These are phyloP conservation scores for Auriculariales sp. DNA, from an alignment of 768 basidiomycete genomes.

Conservation along the genomic window DNA sequence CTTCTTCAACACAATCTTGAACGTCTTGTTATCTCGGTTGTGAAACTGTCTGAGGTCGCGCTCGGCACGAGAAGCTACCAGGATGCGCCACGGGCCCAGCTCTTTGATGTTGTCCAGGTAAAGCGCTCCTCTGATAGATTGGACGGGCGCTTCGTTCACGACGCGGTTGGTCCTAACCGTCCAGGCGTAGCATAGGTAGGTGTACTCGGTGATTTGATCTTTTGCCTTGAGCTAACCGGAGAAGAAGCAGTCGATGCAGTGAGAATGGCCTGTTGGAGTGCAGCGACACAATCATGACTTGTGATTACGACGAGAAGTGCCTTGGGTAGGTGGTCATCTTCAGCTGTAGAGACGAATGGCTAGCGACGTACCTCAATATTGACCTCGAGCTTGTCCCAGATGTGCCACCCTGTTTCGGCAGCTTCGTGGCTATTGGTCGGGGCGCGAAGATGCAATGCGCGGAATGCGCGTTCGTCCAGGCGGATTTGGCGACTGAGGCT, in stretches of 20 bases:
- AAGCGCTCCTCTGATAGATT: conserved; percentile 44
- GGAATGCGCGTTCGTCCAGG: conserved; percentile 18
- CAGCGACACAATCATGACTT: too few species aligned
- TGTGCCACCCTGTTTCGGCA: conserved; percentile 1
- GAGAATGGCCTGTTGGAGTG: too few species aligned
- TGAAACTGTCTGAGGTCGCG: conserved; percentile 33
- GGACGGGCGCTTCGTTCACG: conserved; percentile 30
- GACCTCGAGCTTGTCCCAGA: conserved; percentile 14
- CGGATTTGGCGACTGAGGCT: too few species aligned
- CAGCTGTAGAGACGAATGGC: neutral
- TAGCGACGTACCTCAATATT: conserved; percentile 16
- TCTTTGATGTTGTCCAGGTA: conserved; percentile 44
- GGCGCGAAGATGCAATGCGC: conserved; percentile 13
- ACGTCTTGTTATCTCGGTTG: conserved; percentile 29
- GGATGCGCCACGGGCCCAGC: conserved; percentile 51
- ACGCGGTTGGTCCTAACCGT: too few species aligned
- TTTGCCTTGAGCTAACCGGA: neutral
- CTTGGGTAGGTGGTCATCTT: conserved; percentile 1
- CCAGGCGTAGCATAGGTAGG: conserved; percentile 2
- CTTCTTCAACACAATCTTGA: conserved; percentile 47
- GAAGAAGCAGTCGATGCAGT: conserved; percentile 9
- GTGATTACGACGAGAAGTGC: too few species aligned
- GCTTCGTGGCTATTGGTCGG: conserved; percentile 16
- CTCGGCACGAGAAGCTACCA: conserved; percentile 37
- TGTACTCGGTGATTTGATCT: conserved; percentile 3